These are phyloP conservation scores for Ustilago shanxiensis DNA, from an alignment of 1,284 basidiomycete genomes.

Conservation along the genomic window DNA sequence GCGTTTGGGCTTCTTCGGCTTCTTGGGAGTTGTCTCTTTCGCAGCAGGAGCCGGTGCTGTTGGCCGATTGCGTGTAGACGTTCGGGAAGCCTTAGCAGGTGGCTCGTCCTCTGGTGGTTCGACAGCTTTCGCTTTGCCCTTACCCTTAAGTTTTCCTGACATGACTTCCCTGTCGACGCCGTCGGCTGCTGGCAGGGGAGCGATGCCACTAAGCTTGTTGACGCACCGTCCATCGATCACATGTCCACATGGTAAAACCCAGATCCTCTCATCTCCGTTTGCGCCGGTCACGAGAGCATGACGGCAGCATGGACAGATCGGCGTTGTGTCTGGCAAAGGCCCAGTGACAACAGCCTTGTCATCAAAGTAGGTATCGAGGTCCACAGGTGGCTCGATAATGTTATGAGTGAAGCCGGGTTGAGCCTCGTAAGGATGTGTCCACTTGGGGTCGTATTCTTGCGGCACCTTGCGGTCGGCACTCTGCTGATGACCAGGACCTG, in stretches of 20 bases:
- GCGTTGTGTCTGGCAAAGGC: slow-evolving; percentile 61
- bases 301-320: slow-evolving; percentile 61
- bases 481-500: slow-evolving; percentile 13
- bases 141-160: slow-evolving; percentile 18
- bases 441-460: slow-evolving; percentile 43
- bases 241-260: slow-evolving; percentile 64
- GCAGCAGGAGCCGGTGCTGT: slow-evolving; percentile 5
- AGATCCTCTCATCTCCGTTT: slow-evolving; percentile 52
- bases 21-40: slow-evolving; percentile 10
- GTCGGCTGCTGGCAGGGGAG: background rate
- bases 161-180: background rate
- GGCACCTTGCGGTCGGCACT: slow-evolving; percentile 36
- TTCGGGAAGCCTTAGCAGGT: slow-evolving; percentile 19
- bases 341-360: slow-evolving; percentile 58
- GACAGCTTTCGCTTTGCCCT: slow-evolving; percentile 41
- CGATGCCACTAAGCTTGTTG: slow-evolving; percentile 43
- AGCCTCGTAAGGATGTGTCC: slow-evolving; percentile 54
- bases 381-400: slow-evolving; percentile 65
- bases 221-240: slow-evolving; percentile 65
- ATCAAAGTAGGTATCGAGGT: slow-evolving; percentile 60
- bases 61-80: slow-evolving; percentile 16
- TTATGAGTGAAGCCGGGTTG: slow-evolving; percentile 45
- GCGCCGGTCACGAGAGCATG: slow-evolving; percentile 58
- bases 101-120: slow-evolving; percentile 28
- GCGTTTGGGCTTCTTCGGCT: slow-evolving; percentile 42